Evolutionary conservation across 768 basidiomycete species (phyloP).

Genomic region (Termitomyces eurrhizus): DNA sequence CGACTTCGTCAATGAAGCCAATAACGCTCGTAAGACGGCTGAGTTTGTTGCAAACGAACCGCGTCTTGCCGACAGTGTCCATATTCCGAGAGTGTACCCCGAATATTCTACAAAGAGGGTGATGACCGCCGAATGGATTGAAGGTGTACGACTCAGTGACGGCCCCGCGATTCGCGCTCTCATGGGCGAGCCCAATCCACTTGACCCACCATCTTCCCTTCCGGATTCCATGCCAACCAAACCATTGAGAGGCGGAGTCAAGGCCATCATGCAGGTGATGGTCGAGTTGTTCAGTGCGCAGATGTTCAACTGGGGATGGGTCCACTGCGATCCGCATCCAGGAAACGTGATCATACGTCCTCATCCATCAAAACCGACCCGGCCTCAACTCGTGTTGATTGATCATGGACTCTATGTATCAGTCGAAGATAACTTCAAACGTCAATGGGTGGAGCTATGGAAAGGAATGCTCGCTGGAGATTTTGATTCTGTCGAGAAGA

Average conservation of each 20-base stretch:
- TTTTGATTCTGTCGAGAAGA: conserved; percentile 44
- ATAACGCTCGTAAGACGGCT: conserved; percentile 71
- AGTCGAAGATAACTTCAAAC: conserved; percentile 61
- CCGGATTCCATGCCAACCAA: conserved; percentile 25
- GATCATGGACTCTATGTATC: conserved; percentile 91
- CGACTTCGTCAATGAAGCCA: conserved; percentile 76
- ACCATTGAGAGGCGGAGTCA: conserved; percentile 56
- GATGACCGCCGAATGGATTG: conserved; percentile 84
- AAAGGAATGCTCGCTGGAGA: conserved; percentile 56
- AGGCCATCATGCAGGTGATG: conserved; percentile 78
- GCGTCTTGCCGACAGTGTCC: conserved; percentile 60
- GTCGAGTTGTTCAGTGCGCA: conserved; percentile 84
- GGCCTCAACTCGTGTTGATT: conserved; percentile 73
- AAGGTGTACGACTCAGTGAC: conserved; percentile 71
- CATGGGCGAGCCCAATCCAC: conserved; percentile 45
- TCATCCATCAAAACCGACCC: conserved; percentile 38
- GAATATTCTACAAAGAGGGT: conserved; percentile 73
- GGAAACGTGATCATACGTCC: conserved; percentile 77
- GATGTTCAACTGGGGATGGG: conserved; percentile 92
- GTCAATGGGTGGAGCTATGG: conserved; percentile 81
- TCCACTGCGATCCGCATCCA: conserved; percentile 76
- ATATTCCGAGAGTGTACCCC: conserved; percentile 74
- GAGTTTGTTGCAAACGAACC: conserved; percentile 68
- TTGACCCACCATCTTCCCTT: conserved; percentile 14
- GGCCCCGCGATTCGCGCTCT: conserved; percentile 49